Evolutionary conservation across 2,329 filamentous ascomycete species (phyloP).

Genomic region (Fusarium proliferatum): DNA sequence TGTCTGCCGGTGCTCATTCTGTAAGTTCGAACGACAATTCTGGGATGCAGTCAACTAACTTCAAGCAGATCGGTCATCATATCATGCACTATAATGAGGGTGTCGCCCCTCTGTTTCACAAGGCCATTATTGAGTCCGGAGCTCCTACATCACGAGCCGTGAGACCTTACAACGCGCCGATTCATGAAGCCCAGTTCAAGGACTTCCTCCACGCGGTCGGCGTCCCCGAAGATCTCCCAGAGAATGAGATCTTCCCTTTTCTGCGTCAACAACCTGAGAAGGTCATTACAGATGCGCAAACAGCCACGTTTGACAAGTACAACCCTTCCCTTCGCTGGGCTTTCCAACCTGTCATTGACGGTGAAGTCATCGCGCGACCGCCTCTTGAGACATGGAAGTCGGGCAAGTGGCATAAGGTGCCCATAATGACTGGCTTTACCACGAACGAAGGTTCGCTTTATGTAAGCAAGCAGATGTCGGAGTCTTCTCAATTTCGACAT

Average conservation of each 20-base stretch:
- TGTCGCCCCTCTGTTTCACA: constrained; percentile 61
- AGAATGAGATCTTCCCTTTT: constrained; percentile 54
- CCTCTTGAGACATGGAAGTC: constrained; percentile 67
- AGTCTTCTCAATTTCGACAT: constrained; percentile 61
- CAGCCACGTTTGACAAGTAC: constrained; percentile 58
- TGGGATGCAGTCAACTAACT: not conserved
- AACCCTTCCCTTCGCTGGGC: constrained; percentile 64
- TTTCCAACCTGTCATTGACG: constrained; percentile 75
- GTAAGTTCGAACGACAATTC: constrained; percentile 39
- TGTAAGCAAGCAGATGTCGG: constrained; percentile 62
- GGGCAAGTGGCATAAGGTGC: constrained; percentile 45
- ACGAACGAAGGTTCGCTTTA: constrained; percentile 76
- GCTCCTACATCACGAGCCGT: constrained; percentile 65
- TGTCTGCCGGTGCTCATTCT: constrained; percentile 63
- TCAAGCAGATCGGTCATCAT: constrained; percentile 71
- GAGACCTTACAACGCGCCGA: constrained; percentile 64
- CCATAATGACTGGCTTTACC: constrained; percentile 75
- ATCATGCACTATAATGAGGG: constrained; percentile 61
- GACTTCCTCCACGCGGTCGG: constrained; percentile 35
- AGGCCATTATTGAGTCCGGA: constrained; percentile 67
- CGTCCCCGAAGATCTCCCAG: constrained; percentile 25
- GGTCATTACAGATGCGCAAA: constrained; percentile 51
- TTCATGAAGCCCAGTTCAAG: constrained; percentile 67
- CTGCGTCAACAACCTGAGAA: constrained; percentile 56
- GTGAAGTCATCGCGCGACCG: constrained; percentile 65